Conservation (phyloP, 2,329 filamentous ascomycete species). For the Trichoderma hamatum region DNA sequence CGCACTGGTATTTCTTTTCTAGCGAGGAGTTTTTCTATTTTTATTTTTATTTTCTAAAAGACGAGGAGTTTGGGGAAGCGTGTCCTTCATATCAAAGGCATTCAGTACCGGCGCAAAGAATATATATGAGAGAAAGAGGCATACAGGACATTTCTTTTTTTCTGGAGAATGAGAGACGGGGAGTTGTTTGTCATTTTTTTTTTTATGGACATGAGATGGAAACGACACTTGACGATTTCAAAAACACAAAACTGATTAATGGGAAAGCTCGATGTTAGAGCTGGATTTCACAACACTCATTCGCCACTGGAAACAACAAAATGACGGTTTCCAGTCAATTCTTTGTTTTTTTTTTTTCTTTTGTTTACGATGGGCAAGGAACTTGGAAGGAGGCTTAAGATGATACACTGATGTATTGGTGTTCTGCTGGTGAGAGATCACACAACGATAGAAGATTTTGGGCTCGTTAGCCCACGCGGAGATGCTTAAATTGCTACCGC, state of each 20-base stretch:
- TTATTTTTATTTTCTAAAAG: slow-evolving; percentile 3
- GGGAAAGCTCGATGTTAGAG: slow-evolving; percentile 23
- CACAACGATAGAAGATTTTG: slow-evolving; percentile 25
- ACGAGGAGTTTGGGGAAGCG: slow-evolving; percentile 25
- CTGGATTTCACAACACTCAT: slow-evolving; percentile 19
- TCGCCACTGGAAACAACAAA: slow-evolving; percentile 5
- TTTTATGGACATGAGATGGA: slow-evolving; percentile 23
- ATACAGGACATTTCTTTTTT: slow-evolving; percentile 13
- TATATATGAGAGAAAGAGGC: not conserved
- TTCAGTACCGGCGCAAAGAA: slow-evolving; percentile 26
- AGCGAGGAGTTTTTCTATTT: slow-evolving; percentile 29
- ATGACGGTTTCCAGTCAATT: not conserved
- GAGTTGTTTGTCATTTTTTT: slow-evolving; percentile 22
- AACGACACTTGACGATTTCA: slow-evolving; percentile 27
- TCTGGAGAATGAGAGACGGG: slow-evolving; percentile 22
- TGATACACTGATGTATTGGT: not conserved
- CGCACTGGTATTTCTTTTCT: slow-evolving; percentile 15
- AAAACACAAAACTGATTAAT: slow-evolving; percentile 23
- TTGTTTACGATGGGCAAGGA: slow-evolving; percentile 12
- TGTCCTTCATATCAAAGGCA: slow-evolving; percentile 22
- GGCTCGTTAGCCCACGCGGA: slow-evolving; percentile 22
- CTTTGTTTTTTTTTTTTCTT: not conserved
- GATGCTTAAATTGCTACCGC: slow-evolving; percentile 22
- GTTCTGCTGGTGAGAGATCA: slow-evolving; percentile 21
- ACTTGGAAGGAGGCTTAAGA: not conserved